A percentile compares a stretch with the other conserved stretches of the same genome.
phyloP scores from a whole-genome alignment of 495 filamentous ascomycete genomes.

The Chaetomium tenue region DNA sequence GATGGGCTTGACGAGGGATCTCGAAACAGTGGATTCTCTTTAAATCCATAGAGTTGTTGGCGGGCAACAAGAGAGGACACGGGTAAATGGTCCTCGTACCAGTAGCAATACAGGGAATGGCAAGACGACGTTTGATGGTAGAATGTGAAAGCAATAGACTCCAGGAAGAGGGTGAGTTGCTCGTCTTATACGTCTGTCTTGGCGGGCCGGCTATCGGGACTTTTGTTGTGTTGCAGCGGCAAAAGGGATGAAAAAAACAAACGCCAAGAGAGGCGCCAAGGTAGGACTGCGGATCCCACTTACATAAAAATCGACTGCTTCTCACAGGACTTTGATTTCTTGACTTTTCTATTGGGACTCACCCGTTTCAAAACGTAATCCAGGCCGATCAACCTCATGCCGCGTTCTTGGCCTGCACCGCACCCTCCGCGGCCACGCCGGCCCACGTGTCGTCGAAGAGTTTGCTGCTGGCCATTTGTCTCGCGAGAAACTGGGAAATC shows the following conservation, averaged over 20 bases:
- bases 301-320: constrained; percentile 14
- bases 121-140: not conserved
- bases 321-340: not conserved
- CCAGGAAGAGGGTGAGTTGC: not conserved
- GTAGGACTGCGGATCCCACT: constrained; percentile 10
- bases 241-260: constrained; percentile 10
- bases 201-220: constrained; percentile 4
- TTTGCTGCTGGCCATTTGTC: not conserved
- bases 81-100: constrained; percentile 1
- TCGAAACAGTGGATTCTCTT: constrained; percentile 9
- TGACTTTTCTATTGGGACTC: constrained; percentile 9
- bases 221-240: not conserved
- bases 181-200: constrained; percentile 8
- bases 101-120: not conserved
- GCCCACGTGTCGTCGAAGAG: constrained; percentile 9
- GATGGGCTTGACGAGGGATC: constrained; percentile 26
- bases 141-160: not conserved
- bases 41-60: constrained; percentile 1
- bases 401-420: constrained; percentile 1
- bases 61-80: not conserved
- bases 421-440: not conserved
- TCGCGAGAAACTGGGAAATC: not conserved
- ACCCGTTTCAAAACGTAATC: constrained; percentile 12
- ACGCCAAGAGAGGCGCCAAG: constrained; percentile 12
- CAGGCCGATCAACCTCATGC: constrained; percentile 3